These are phyloP conservation scores for Mycena alexandri DNA, from an alignment of 768 basidiomycete species.

Conservation along the genomic window DNA sequence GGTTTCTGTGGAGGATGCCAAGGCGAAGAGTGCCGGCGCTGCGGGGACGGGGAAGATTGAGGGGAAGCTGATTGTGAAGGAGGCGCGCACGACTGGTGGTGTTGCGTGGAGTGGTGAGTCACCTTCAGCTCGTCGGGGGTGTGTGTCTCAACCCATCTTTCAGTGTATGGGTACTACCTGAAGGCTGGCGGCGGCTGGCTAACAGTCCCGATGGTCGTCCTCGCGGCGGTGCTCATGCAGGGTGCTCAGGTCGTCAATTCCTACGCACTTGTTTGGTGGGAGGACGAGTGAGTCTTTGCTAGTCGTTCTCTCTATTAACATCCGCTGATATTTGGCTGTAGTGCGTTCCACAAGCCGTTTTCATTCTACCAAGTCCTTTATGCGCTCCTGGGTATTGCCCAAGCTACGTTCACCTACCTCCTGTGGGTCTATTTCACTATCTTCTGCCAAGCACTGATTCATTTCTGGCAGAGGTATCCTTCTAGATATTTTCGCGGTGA, in stretches of 20 bases:
- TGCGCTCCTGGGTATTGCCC: conserved; percentile 69
- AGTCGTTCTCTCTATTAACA: background rate
- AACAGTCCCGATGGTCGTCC: conserved; percentile 61
- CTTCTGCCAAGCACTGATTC: too few relatives aligned
- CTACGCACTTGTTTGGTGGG: conserved; percentile 81
- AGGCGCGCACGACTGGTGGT: conserved; percentile 74
- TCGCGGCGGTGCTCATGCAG: conserved; percentile 70
- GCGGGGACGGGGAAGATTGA: conserved; percentile 73
- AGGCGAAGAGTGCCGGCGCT: conserved; percentile 42
- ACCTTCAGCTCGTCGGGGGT: conserved; percentile 10
- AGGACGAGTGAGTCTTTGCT: conserved; percentile 62
- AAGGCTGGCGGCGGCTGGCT: conserved; percentile 64
- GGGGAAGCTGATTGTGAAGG: conserved; percentile 74
- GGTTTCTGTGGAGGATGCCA: conserved; percentile 44
- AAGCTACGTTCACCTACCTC: conserved; percentile 66
- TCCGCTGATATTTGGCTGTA: conserved; percentile 36
- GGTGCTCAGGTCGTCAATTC: conserved; percentile 69
- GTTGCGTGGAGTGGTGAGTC: conserved; percentile 62
- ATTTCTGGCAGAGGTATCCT: conserved; percentile 56
- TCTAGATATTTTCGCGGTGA: conserved; percentile 68
- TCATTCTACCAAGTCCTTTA: conserved; percentile 77
- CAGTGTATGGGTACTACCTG: conserved; percentile 73
- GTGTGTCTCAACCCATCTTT: background rate
- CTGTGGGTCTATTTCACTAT: conserved; percentile 54
- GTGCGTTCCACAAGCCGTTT: conserved; percentile 60